phyloP scores from a whole-genome alignment of 495 filamentous ascomycete species.

The Trichocladium antarcticum region DNA sequence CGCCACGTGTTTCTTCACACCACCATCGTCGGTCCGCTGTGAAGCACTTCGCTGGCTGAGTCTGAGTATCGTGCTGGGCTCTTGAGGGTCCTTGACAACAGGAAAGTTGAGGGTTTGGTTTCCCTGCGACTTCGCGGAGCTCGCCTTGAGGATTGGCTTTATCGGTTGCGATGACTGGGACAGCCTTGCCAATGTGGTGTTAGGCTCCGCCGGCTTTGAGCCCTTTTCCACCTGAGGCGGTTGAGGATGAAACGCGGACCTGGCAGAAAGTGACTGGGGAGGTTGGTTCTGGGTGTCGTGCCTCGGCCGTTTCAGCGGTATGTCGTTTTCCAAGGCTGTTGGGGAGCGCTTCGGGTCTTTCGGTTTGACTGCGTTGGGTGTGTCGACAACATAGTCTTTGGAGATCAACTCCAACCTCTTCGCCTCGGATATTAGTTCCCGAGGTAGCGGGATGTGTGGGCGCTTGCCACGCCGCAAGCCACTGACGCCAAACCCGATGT shows the following conservation, averaged over 20 bases:
- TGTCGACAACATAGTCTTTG: not conserved
- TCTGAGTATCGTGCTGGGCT: slow-evolving; percentile 50
- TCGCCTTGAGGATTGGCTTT: slow-evolving; percentile 14
- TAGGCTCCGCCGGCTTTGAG: not conserved
- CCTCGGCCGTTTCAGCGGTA: slow-evolving; percentile 5
- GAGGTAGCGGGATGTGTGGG: slow-evolving; percentile 11
- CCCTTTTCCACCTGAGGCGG: not conserved
- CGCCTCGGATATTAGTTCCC: slow-evolving; percentile 5
- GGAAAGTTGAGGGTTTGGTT: slow-evolving; percentile 50
- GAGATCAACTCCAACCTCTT: slow-evolving; percentile 2
- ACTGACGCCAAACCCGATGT: slow-evolving; percentile 17
- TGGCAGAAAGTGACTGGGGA: not conserved
- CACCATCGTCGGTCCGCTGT: slow-evolving; percentile 28
- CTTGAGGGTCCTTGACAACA: slow-evolving; percentile 68
- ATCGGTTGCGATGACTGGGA: slow-evolving; percentile 13
- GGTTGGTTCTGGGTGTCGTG: not conserved
- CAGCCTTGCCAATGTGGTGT: not conserved
- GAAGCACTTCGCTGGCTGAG: slow-evolving; percentile 56
- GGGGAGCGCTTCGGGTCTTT: slow-evolving; percentile 4
- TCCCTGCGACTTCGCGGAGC: slow-evolving; percentile 14
- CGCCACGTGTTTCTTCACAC: slow-evolving; percentile 29
- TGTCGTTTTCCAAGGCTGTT: not conserved
- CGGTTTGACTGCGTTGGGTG: not conserved
- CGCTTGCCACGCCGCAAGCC: slow-evolving; percentile 13
- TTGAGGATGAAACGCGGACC: not conserved